Percentiles rank a stretch among this genome's conserved stretches.
These are phyloP conservation scores for Solanum chaucha DNA, from an alignment of 257 asterid species.

Conservation along the genomic window DNA sequence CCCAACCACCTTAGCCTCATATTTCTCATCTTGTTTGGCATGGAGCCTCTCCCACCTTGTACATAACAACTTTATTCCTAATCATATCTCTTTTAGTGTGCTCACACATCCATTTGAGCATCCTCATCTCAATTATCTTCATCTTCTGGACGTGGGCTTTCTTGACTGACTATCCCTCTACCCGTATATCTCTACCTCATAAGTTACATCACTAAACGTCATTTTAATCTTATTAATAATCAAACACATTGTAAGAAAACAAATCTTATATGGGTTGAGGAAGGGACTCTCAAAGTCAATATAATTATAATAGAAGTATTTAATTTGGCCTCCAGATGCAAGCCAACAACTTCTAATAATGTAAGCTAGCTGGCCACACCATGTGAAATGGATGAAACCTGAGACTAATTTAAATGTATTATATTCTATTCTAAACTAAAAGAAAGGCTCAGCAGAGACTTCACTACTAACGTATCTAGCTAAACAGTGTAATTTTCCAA, in stretches of 20 bases:
- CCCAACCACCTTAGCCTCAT: not conserved
- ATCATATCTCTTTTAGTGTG: not conserved
- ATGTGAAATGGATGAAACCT: not conserved
- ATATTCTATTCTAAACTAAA: not conserved
- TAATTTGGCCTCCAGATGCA: not conserved
- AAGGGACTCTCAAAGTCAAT: not conserved
- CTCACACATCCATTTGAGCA: not conserved
- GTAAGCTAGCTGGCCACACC: not conserved
- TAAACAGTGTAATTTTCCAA: not conserved
- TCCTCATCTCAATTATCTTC: not conserved
- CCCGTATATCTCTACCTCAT: not conserved
- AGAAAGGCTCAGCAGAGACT: not conserved
- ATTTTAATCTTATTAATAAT: too few species aligned
- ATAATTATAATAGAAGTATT: not conserved
- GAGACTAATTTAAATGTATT: not conserved
- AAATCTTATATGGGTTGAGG: not conserved
- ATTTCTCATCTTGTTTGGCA: not conserved
- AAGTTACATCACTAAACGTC: not conserved
- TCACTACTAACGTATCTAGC: not conserved
- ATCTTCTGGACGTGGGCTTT: not conserved
- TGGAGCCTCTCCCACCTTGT: not conserved
- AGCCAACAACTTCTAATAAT: not conserved
- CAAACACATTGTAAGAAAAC: not conserved
- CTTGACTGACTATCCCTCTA: not conserved
- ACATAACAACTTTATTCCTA: not conserved